Percentiles rank a stretch among this genome's conserved stretches.
phyloP scores from a whole-genome alignment of 1,139 yeast species.

The Ogataea hybrid region DNA sequence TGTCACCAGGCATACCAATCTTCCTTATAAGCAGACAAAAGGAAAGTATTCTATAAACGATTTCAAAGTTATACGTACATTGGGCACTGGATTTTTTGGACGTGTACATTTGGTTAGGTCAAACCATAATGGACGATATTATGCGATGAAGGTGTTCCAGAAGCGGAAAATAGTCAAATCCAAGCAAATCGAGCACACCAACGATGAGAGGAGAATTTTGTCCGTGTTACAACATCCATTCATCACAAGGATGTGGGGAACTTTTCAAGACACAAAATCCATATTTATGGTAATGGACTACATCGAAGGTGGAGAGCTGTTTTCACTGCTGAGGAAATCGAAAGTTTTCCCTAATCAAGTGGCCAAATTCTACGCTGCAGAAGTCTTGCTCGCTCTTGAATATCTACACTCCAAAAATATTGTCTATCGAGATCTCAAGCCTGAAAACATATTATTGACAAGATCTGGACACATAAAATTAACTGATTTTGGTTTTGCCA shows the following conservation, averaged over 20 bases:
- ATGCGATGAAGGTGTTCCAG: slow-evolving; percentile 58
- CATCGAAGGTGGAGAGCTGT: slow-evolving; percentile 62
- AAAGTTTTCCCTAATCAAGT: slow-evolving; percentile 62
- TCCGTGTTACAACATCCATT: slow-evolving; percentile 61
- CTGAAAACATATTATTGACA: slow-evolving; percentile 57
- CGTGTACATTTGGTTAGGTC: slow-evolving; percentile 58
- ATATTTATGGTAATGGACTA: slow-evolving; percentile 64
- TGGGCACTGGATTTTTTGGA: slow-evolving; percentile 66
- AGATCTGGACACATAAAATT: slow-evolving; percentile 59
- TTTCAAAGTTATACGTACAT: slow-evolving; percentile 52
- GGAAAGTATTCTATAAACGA: slow-evolving; percentile 57
- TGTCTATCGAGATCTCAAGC: slow-evolving; percentile 59
- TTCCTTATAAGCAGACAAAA: slow-evolving; percentile 33
- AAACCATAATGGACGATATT: slow-evolving; percentile 57
- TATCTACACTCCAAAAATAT: slow-evolving; percentile 57
- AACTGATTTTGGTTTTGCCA: slow-evolving; percentile 63
- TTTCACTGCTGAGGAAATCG: slow-evolving; percentile 54
- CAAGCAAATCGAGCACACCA: slow-evolving; percentile 64
- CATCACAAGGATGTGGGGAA: slow-evolving; percentile 64
- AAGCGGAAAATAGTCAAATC: slow-evolving; percentile 58
- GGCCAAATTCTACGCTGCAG: slow-evolving; percentile 63
- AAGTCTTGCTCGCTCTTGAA: slow-evolving; percentile 56
- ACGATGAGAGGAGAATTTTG: slow-evolving; percentile 58
- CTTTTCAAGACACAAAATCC: slow-evolving; percentile 55
- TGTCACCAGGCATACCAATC: neutral